Base-by-base conservation (phyloP, 2,329 filamentous ascomycete species). In the Neoarthrinium moseri region DNA sequence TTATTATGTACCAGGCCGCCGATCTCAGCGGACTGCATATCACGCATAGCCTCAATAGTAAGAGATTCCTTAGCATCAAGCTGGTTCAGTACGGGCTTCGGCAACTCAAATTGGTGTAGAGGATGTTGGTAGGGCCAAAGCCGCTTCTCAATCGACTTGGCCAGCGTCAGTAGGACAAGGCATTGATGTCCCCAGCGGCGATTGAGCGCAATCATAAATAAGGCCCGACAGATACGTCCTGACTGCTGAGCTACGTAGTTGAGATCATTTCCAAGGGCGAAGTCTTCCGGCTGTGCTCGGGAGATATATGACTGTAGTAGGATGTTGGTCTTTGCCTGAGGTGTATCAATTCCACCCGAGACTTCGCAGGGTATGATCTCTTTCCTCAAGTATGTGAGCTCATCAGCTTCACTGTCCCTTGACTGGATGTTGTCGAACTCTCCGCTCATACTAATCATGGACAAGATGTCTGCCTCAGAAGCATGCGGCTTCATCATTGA, bases 381-480 rank as follows among this genome's bases (percentile, higher is more conserved):
- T 0, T 88, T 74, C 52, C 81, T 83, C 43, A 99, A 75, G 18
- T 81, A 77, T 15, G 78, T 78, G n/a, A 99, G 74, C 64, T 99
- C 95, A 57, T 91, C 88, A 46, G 87, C 85, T 67, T 99, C 95
- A 42, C 73, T 94, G 45, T 99, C 94, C 51, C 95, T 78, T 5
- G 88, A 91, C 62, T 96, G 91, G 33, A 99, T 89, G 55, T 99
- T 96, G 70, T 97, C 91, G 57, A 99, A 99, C 65, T 99, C 94
- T 53, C 91, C 91, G 63, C 91, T 96, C 87, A 94, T 91, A 56
- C 90, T 91, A 60, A 99, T 91, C 91, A 99, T 97, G 61, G 87
- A 89, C 44, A 99, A 73, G 37, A 96, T 86, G 60, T 99, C 94
- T 5, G 91, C 91, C 68, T 99, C 94, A 0, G 87, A 90, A 8